Percentiles rank a stretch among this genome's conserved stretches.
Evolutionary conservation across 495 filamentous ascomycete genomes (phyloP).

Genomic region (Penicillium verhagenii): DNA sequence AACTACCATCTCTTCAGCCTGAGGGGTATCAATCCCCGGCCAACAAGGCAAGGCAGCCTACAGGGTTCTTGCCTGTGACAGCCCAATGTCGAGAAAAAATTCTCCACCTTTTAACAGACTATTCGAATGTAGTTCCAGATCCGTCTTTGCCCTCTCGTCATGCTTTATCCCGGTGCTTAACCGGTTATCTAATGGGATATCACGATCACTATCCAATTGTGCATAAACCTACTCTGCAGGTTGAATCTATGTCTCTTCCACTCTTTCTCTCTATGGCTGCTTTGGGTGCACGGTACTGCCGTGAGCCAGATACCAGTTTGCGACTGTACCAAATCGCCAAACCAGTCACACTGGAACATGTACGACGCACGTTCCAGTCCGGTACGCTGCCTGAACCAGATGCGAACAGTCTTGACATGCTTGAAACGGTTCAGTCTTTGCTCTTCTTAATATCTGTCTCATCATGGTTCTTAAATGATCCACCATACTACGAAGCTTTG

Average conservation of each 20-base stretch:
- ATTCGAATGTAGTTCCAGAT: conserved; percentile 38
- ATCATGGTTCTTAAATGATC: conserved; percentile 37
- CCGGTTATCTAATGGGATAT: conserved; percentile 65
- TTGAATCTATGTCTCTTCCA: conserved; percentile 54
- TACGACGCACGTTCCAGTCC: conserved; percentile 33
- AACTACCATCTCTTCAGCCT: conserved; percentile 40
- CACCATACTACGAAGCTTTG: conserved; percentile 34
- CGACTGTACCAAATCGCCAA: conserved; percentile 50
- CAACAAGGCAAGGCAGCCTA: conserved; percentile 30
- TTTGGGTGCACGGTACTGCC: conserved; percentile 63
- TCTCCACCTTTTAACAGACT: conserved; percentile 22
- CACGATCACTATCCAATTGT: conserved; percentile 69
- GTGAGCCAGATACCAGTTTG: conserved; percentile 43
- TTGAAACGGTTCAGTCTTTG: conserved; percentile 35
- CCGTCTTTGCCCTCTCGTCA: conserved; percentile 51
- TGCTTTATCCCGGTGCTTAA: conserved; percentile 62
- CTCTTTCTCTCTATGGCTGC: conserved; percentile 63
- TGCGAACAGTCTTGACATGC: conserved; percentile 24
- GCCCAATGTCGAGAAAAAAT: conserved; percentile 37
- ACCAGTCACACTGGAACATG: conserved; percentile 38
- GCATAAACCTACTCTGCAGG: conserved; percentile 61
- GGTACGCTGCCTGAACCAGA: conserved; percentile 16
- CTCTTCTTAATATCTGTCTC: conserved; percentile 36
- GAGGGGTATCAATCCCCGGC: conserved; percentile 32
- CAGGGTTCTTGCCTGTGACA: conserved; percentile 34